Conservation (phyloP, 805 yeast species). For the Candida railenensis region DNA sequence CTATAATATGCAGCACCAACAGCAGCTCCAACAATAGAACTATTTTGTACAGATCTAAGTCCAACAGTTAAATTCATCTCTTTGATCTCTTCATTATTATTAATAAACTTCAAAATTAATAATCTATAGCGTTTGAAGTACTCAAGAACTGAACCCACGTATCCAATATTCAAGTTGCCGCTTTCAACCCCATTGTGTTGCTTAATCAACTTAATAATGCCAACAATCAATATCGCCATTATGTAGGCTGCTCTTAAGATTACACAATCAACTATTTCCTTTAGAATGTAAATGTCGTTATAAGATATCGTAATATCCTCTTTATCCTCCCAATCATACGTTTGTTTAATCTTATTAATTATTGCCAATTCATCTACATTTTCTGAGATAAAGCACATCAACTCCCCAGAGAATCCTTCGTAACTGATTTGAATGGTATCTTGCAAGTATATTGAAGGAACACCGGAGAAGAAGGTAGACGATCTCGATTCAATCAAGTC, state of each 20-base stretch:
- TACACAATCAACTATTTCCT: conserved; percentile 33
- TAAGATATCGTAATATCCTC: conserved; percentile 12
- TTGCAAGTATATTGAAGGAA: conserved; percentile 10
- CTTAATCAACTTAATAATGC: conserved; percentile 29
- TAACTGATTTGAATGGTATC: conserved; percentile 14
- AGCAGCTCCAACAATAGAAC: conserved; percentile 54
- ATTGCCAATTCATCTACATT: conserved; percentile 16
- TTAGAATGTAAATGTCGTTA: conserved; percentile 27
- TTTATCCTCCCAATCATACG: conserved; percentile 19
- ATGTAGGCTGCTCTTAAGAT: conserved; percentile 45
- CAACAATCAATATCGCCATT: conserved; percentile 41
- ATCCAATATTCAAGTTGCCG: conserved; percentile 37
- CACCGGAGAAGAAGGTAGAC: conserved; percentile 24
- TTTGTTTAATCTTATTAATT: conserved; percentile 16
- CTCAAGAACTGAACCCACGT: conserved; percentile 52
- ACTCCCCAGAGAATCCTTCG: conserved; percentile 41
- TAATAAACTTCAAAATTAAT: conserved; percentile 22
- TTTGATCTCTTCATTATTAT: conserved; percentile 21
- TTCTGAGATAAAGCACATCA: conserved; percentile 40
- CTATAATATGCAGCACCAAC: conserved; percentile 44
- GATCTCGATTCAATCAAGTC: conserved; percentile 24
- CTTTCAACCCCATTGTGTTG: conserved; percentile 20
- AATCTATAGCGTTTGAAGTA: conserved; percentile 40
- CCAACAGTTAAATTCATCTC: conserved; percentile 30
- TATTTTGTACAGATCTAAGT: conserved; percentile 41